Evolutionary conservation across 768 basidiomycete genomes (phyloP), one percentile per base, ranked within the genome.

Genomic region (Solioccasus polychromus): DNA sequence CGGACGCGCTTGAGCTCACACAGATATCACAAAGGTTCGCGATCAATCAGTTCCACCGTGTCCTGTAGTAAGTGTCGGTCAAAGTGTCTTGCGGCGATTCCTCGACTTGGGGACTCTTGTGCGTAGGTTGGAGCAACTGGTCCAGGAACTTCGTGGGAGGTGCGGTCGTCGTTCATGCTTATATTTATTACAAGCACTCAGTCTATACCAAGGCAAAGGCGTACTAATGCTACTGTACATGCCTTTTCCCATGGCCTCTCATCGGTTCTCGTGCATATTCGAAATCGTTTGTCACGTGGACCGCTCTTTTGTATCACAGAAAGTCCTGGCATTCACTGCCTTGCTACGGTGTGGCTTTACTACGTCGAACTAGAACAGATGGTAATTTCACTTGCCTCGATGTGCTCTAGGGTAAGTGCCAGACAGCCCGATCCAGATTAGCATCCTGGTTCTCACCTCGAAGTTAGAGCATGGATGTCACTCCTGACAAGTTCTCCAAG

Each of bases 241-340:
- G 80, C 87, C 3, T 82, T 88, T 51, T 74, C 77, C 0, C 84
- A 89, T 59, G 72, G 79, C 0, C 67, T 88, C 4, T 79, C 83
- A 2, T 77, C 77, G 0, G 69, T 78, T 3, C 64, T 85, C 2
- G 61, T 67, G 4, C 76, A 71, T 52, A 59, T 86, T 26, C 76
- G 80, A n/a, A 66, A 73, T 17, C 58, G 55, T 3, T 60, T 85
- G 11, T 63, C 72, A 20, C 47, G 54, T 28, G 68, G 70, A 40
- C 71, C 75, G 0, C 73, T 76, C 2, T 64, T 59, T 12, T 45
- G 63, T 15, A 50, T 57, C 23, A 45, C 66, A 18, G 32, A 36
- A 15, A 46, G 48, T 10, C 40, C 40, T 34, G 41, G 52, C 37
- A 32, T 55, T 9, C 38, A 61, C 11, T 61, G 67, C 8, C 58